Conservation (phyloP, 352 stramenopile genomes). For the Pythium folliculosum region DNA sequence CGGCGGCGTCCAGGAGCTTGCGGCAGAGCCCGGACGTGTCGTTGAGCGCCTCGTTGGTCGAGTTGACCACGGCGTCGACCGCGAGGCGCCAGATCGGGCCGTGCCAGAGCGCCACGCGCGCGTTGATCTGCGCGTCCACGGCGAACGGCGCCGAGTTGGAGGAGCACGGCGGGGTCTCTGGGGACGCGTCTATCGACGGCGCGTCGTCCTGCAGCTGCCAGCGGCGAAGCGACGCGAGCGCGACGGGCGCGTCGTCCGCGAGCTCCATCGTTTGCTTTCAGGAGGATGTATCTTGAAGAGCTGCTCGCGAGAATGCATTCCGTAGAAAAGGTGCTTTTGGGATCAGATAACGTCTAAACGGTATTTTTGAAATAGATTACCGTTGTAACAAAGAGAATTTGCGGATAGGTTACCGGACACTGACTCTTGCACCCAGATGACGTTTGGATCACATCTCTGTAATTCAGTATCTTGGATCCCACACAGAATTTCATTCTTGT, state of each 20-base stretch:
- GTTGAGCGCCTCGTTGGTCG: conserved; percentile 72
- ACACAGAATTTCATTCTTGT: no score
- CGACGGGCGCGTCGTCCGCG: conserved; percentile 7
- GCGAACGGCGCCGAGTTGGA: not conserved
- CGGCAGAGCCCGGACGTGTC: conserved; percentile 65
- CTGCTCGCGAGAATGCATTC: not conserved
- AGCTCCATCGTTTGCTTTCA: not conserved
- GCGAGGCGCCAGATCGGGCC: conserved; percentile 53
- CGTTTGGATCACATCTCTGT: no score
- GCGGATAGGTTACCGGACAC: no score
- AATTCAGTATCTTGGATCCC: no score
- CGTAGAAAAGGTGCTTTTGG: conserved; percentile 6
- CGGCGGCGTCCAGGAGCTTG: conserved; percentile 68
- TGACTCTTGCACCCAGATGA: no score
- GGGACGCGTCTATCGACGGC: not conserved
- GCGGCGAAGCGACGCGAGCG: conserved; percentile 11
- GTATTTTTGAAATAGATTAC: not conserved
- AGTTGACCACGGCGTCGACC: conserved; percentile 78
- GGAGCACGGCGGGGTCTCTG: not conserved
- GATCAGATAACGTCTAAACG: conserved; percentile 1
- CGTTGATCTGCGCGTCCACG: conserved; percentile 38
- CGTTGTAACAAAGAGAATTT: no score
- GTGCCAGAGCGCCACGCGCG: conserved; percentile 56
- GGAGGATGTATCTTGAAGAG: conserved; percentile 23
- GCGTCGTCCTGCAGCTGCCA: conserved; percentile 10